These are phyloP conservation scores for Daldinia eschscholtzii DNA, from an alignment of 2,329 filamentous ascomycete species.

Conservation along the genomic window DNA sequence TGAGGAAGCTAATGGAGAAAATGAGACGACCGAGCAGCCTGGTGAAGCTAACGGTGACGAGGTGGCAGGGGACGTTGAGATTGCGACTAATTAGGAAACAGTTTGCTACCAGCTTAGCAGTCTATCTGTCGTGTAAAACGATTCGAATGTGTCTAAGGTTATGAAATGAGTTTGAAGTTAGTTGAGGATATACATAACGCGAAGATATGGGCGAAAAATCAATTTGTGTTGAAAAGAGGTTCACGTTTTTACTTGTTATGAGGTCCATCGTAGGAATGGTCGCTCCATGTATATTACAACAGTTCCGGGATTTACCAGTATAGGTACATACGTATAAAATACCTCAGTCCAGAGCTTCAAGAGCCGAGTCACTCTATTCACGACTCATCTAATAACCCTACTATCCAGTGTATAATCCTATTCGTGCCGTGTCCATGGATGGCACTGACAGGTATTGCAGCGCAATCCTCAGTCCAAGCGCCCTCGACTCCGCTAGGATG, in stretches of 20 bases:
- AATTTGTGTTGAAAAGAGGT: slow-evolving; percentile 6
- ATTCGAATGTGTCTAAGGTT: not conserved
- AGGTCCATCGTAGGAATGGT: slow-evolving; percentile 2
- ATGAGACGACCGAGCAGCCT: slow-evolving; percentile 19
- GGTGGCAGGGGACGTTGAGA: slow-evolving; percentile 20
- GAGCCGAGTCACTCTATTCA: slow-evolving; percentile 30
- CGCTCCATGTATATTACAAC: slow-evolving; percentile 25
- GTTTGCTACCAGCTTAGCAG: not conserved
- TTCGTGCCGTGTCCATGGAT: slow-evolving; percentile 88
- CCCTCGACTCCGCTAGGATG: slow-evolving; percentile 79
- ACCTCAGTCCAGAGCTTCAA: slow-evolving; percentile 2
- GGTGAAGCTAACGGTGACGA: not conserved
- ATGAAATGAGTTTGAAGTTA: not conserved
- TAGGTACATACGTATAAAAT: slow-evolving; percentile 10
- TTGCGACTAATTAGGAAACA: slow-evolving; percentile 10
- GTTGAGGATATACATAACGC: not conserved
- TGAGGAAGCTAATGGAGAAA: slow-evolving; percentile 35
- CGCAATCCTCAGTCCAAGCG: slow-evolving; percentile 71
- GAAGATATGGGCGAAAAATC: slow-evolving; percentile 1
- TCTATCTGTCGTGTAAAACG: not conserved
- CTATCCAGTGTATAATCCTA: slow-evolving; percentile 77
- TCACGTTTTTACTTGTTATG: slow-evolving; percentile 23
- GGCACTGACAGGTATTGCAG: slow-evolving; percentile 87
- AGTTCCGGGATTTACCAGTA: slow-evolving; percentile 6
- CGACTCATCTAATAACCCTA: slow-evolving; percentile 71